phyloP scores from a whole-genome alignment of 2,329 filamentous ascomycete species.

The Fusarium oligoseptatum region DNA sequence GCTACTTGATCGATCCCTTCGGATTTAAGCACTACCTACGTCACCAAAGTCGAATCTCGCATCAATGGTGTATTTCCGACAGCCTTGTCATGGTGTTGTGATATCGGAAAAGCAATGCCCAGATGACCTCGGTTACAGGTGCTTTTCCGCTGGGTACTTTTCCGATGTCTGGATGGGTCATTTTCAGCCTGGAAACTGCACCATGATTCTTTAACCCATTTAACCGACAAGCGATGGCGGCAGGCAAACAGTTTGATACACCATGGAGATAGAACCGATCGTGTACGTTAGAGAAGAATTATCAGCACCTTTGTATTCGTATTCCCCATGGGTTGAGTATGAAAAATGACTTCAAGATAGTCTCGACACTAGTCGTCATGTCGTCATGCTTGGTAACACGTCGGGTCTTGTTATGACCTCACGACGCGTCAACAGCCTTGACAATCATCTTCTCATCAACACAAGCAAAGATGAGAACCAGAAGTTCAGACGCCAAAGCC shows the following conservation, averaged over 20 bases:
- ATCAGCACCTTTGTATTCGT: not conserved
- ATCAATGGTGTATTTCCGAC: not conserved
- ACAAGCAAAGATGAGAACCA: slow-evolving; percentile 13
- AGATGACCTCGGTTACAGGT: not conserved
- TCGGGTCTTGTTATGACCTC: not conserved
- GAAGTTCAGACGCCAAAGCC: slow-evolving; percentile 1
- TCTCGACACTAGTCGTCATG: not conserved
- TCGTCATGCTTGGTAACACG: not conserved
- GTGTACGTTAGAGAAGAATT: not conserved
- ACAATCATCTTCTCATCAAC: not conserved
- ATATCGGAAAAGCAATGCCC: not conserved
- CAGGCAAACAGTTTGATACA: not conserved
- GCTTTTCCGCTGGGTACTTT: not conserved
- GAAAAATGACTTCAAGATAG: not conserved
- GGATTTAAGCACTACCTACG: not conserved
- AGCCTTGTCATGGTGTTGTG: not conserved
- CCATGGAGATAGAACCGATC: not conserved
- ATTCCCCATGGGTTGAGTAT: not conserved
- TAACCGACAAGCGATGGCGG: not conserved
- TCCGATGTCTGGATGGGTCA: not conserved
- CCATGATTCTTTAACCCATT: not conserved
- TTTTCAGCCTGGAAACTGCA: not conserved
- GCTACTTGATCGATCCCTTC: not conserved
- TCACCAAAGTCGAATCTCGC: not conserved
- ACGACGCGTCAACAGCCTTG: not conserved